Conservation (phyloP, 352 stramenopile genomes). For the Globisporangium iwayamae region DNA sequence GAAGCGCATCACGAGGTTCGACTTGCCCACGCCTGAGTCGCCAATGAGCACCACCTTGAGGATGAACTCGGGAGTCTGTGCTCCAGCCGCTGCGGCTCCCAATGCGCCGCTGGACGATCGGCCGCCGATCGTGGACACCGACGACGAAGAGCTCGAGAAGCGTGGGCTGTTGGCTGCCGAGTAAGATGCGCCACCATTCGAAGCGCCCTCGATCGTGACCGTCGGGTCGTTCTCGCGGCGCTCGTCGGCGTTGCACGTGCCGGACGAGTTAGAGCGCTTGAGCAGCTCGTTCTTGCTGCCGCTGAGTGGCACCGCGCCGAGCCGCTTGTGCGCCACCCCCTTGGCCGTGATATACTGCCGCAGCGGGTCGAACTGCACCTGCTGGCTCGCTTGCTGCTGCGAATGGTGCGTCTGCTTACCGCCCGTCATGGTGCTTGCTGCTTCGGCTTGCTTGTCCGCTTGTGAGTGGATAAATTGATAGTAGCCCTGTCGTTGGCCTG, state of each 20-base stretch:
- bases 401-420: background rate
- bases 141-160: constrained; percentile 29
- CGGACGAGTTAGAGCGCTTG: constrained; percentile 15
- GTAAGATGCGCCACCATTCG: constrained; percentile 17
- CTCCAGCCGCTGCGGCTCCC: constrained; percentile 9
- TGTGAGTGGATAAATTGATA: background rate
- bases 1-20: constrained; percentile 85
- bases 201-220: constrained; percentile 16
- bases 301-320: constrained; percentile 7
- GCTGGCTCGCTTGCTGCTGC: background rate
- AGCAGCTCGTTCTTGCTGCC: constrained; percentile 6
- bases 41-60: constrained; percentile 89
- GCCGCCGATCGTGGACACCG: background rate
- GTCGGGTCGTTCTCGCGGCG: constrained; percentile 42
- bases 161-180: constrained; percentile 51
- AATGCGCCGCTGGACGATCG: background rate
- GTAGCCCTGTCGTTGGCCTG: background rate
- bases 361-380: constrained; percentile 31
- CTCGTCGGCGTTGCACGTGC: constrained; percentile 18
- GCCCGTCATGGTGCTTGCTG: background rate
- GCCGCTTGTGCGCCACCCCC: constrained; percentile 57
- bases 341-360: constrained; percentile 61
- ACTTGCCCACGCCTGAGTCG: constrained; percentile 86
- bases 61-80: constrained; percentile 45
- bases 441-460: background rate